Evolutionary conservation across 163 green algal species (phyloP).

Genomic region (Scenedesmus sp.): DNA sequence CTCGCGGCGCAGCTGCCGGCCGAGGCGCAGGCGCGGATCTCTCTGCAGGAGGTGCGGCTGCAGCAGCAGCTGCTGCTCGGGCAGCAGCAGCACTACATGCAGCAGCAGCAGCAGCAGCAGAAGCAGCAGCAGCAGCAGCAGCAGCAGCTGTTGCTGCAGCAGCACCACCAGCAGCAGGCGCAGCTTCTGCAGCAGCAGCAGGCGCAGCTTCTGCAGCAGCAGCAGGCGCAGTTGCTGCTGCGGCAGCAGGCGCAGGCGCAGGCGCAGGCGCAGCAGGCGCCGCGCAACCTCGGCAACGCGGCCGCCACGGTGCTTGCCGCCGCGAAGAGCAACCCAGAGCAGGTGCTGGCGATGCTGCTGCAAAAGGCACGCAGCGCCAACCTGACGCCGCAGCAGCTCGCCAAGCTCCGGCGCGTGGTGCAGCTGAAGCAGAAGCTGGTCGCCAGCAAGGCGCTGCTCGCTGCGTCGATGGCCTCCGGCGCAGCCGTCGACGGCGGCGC

Average conservation of each 20-base stretch:
- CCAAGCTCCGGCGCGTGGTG: not conserved
- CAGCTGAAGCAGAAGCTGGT: constrained; percentile 9
- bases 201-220: not conserved
- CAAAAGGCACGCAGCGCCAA: not conserved
- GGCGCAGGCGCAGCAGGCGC: not conserved
- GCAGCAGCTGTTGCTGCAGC: not conserved
- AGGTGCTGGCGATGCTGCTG: not conserved
- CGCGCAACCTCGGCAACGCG: not conserved
- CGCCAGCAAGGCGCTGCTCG: not conserved
- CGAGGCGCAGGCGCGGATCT: not conserved
- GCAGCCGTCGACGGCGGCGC: too few relatives aligned
- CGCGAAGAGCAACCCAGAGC: not conserved
- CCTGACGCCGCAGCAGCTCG: not conserved
- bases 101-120: not conserved
- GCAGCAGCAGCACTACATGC: not conserved
- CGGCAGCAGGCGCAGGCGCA: not conserved
- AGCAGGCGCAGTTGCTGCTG: not conserved
- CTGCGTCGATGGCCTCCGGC: not conserved
- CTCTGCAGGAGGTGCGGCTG: not conserved
- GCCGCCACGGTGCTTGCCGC: not conserved
- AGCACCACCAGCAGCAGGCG: not conserved
- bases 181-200: not conserved
- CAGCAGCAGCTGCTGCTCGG: not conserved
- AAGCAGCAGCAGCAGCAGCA: not conserved
- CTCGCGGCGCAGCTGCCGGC: not conserved